These are phyloP conservation scores for Rubroboletus satanas DNA, from an alignment of 768 basidiomycete genomes.

Conservation along the genomic window DNA sequence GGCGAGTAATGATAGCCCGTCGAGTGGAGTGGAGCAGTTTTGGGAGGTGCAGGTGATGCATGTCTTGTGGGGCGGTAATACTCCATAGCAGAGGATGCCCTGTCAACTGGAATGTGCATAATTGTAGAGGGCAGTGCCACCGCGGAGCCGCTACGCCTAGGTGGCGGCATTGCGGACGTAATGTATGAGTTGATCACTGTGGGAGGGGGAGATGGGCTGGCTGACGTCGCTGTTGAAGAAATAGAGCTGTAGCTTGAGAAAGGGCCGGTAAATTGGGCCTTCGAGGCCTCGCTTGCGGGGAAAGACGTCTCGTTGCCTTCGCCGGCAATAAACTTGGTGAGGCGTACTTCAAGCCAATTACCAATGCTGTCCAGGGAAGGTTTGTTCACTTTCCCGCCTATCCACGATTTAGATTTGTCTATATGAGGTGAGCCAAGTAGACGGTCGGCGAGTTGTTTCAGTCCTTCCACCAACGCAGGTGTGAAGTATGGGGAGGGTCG, in stretches of 20 bases:
- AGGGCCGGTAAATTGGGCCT: conserved; percentile 59
- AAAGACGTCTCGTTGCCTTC: conserved; percentile 57
- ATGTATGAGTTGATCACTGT: conserved; percentile 39
- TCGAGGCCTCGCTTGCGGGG: conserved; percentile 34
- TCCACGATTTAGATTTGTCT: conserved; percentile 84
- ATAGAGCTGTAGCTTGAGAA: conserved; percentile 94
- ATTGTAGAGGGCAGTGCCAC: conserved; percentile 52
- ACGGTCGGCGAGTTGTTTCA: conserved; percentile 76
- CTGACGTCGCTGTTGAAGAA: conserved; percentile 72
- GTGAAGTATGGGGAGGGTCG: conserved; percentile 67
- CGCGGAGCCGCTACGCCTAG: conserved; percentile 65
- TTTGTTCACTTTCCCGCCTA: conserved; percentile 78
- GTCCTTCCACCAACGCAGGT: conserved; percentile 60
- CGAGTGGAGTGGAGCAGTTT: conserved; percentile 50
- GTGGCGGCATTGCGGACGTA: conserved; percentile 38
- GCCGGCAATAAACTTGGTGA: conserved; percentile 94
- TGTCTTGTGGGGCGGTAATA: conserved; percentile 51
- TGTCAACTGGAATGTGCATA: conserved; percentile 54
- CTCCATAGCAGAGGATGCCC: conserved; percentile 77
- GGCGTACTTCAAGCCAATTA: conserved; percentile 85
- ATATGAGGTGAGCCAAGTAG: conserved; percentile 66
- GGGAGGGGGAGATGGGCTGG: conserved; percentile 72
- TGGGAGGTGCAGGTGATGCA: conserved; percentile 51
- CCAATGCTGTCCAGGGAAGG: conserved; percentile 91
- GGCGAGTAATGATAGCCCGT: conserved; percentile 26